Conservation (phyloP, 2,329 filamentous ascomycete genomes). For the Fusarium lyarnte region DNA sequence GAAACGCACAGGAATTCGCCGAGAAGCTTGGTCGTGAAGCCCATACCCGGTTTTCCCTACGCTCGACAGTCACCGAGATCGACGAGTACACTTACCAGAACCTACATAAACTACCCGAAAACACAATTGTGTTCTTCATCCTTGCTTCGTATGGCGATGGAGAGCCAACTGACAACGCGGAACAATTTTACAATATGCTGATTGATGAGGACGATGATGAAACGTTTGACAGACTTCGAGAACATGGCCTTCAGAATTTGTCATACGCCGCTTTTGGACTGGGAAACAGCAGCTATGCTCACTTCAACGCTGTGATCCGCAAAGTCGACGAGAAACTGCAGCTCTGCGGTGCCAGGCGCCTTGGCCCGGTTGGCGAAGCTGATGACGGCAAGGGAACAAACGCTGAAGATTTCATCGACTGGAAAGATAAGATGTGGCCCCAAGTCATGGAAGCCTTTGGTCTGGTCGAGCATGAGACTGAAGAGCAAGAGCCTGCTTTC, state of each 20-base stretch:
- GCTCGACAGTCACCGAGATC: not conserved
- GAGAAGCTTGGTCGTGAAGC: not conserved
- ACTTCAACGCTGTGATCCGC: not conserved
- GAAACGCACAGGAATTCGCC: not conserved
- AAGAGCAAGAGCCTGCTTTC: not conserved
- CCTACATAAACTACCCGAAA: not conserved
- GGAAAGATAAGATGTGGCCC: not conserved
- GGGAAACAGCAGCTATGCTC: not conserved
- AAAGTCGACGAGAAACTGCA: not conserved
- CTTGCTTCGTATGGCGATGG: not conserved
- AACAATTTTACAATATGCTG: not conserved
- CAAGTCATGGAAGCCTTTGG: accelerated
- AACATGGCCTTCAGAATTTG: not conserved
- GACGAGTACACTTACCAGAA: not conserved
- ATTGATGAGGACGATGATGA: not conserved
- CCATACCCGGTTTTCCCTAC: not conserved
- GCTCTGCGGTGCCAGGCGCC: accelerated
- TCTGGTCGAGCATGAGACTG: not conserved
- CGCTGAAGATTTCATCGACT: not conserved
- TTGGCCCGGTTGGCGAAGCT: not conserved
- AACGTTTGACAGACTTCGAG: not conserved
- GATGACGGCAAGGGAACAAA: not conserved
- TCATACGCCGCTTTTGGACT: not conserved
- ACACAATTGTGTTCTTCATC: accelerated
- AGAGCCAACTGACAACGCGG: not conserved